Evolutionary conservation across 148 eudicot genomes (phyloP), one percentile per base, ranked within the genome.

Genomic region (Nyssa sinensis): DNA sequence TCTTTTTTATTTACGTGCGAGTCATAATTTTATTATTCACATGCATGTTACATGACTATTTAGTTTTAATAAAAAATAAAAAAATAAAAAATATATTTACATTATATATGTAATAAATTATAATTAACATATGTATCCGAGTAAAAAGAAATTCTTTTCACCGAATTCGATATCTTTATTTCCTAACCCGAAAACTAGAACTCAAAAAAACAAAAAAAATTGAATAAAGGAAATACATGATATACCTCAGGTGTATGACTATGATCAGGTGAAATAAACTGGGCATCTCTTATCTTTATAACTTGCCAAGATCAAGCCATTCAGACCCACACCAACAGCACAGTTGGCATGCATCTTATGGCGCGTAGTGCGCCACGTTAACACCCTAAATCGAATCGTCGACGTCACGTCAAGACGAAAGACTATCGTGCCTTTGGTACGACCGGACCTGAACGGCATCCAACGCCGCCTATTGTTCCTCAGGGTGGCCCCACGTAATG

Each of bases 281-380:
- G 88, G 88, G 73, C 98, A 94, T 77, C 79, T 87, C 30, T 66
- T 75, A 35, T 75, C 81, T 60, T 12, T 83, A 27, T 80, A 76
- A 59, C 1, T 47, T 19, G 84, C 74, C 81, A 91, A 79, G 31
- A 94, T 66, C 10, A 72, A 63, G 31, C 94, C 98, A 81, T 91
- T 86, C 3, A 79, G 34, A 2, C 97, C 97, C n/a, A 94, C 82
- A 10, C 78, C 83, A 47, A 81, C 90, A 19, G 67, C 68, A 75
- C 98, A 91, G 31, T 77, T 81, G 53, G 93, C 93, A 62, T 89
- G 90, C 91, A 89, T 83, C 74, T 66, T 90, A 73, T 94, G 93
- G 47, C 63, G 77, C 81, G 68, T 87, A 7, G 88, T 85, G 11
- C 73, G 60, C 94, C 92, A 88, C 25, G 78, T 31, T 7, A 81